Base-by-base conservation (phyloP, 352 stramenopile genomes). In the Pythium monospermum region DNA sequence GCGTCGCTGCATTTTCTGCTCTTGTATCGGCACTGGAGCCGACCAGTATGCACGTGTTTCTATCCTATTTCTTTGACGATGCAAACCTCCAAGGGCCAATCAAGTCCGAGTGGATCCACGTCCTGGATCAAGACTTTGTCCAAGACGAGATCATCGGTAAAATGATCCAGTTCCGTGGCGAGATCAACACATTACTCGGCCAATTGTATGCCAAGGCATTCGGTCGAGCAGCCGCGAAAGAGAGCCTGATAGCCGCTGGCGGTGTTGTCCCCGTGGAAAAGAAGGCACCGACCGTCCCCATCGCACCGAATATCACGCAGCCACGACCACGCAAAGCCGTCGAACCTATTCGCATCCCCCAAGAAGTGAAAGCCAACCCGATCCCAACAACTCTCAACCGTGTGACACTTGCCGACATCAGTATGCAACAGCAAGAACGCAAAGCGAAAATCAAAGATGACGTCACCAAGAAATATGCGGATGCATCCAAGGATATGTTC, bases 111-210 rank as follows among this genome's bases (percentile, higher is more conserved):
- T 97, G 88, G 88, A 72, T 83, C 27, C 69, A 66, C 2, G 64
- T 95, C 3, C 75, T 95, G 10, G 91, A 97, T 27, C 59, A 88
- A 4, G 66, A 76, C 5, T 97, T 94, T 38, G 81, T 97, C 12
- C 80, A 96, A 51, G 57, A 33, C 8, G 53, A 85, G 44, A 73
- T 92, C 31, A 79, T 90, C 37, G 59, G 52, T 36, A 87, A 83
- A 49, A 87, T 90, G 73, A 15, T 73, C 13, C 48, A 41, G 6
- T 70, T 68, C 10, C 63, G 69, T 16, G n/a, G 51, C 5, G 65
- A 68, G 0, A 69, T 88, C 38, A 41, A 64, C 6, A 28, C 59
- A 18, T 38, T 88, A 2, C 58, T 88, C 0, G 59, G 64, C 26
- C 76, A 91, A 51, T 50, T 92, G 0, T 71, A 85, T 30, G 57